phyloP scores from a whole-genome alignment of 345 rosid species.

The Rhizophora mangle region DNA sequence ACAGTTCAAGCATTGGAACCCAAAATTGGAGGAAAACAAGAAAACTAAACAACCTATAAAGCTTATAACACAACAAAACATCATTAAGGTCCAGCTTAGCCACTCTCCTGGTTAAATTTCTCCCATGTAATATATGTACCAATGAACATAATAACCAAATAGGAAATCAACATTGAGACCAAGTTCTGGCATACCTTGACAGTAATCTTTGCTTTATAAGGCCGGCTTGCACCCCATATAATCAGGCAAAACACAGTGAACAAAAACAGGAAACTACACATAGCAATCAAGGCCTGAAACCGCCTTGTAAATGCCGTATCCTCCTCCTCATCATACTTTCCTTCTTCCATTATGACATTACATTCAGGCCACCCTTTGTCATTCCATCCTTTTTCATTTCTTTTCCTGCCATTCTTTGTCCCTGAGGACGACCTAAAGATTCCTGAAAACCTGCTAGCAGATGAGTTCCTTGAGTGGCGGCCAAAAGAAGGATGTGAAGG shows the following conservation, averaged over 20 bases:
- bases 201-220: constrained; percentile 58
- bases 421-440: constrained; percentile 72
- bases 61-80: no score
- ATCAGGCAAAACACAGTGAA: constrained; percentile 68
- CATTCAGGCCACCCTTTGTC: constrained; percentile 85
- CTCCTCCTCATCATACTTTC: constrained; percentile 56
- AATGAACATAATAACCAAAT: neutral
- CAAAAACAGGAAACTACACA: constrained; percentile 46
- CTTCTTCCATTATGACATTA: constrained; percentile 69
- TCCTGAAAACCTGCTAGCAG: constrained; percentile 79
- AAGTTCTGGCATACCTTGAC: constrained; percentile 47
- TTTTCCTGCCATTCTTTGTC: constrained; percentile 48
- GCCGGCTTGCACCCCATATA: constrained; percentile 75
- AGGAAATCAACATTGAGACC: neutral
- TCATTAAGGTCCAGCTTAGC: no score
- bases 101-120: no score
- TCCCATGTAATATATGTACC: no score
- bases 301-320: constrained; percentile 52
- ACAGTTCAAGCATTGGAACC: no score
- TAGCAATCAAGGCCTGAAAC: constrained; percentile 56
- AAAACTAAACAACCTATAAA: neutral
- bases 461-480: constrained; percentile 83
- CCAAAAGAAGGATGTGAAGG: constrained; percentile 80
- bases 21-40: neutral
- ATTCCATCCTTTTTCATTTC: constrained; percentile 37